Base-by-base conservation (phyloP, 2,329 filamentous ascomycete genomes). In the Sclerotinia minor region DNA sequence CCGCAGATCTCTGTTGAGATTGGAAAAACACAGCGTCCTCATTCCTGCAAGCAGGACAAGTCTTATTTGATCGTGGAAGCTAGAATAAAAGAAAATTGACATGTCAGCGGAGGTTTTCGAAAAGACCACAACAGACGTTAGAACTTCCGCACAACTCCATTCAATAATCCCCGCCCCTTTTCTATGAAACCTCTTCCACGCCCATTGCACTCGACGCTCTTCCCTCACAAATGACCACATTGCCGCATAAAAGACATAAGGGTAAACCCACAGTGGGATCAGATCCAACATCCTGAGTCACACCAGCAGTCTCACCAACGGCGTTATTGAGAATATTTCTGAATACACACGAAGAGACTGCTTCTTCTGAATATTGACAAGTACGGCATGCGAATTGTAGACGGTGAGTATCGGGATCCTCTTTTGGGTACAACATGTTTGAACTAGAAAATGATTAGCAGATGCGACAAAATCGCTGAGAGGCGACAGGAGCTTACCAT, bases 21-120 rank as follows among this genome's bases (percentile, higher is more conserved):
- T 99, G 95, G 83, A 99, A 99, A 82, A 97, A 99, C 69, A 99
- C 96, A 57, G 94, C 93, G 81, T 98, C 94, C 74, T 88, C 87
- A 79, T 95, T 91, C 73, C 86, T 85, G 83, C 96, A 99, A 74
- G 84, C 85, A 64, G 93, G 92, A 81, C 95, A 99, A 69, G 85
- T 85, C 81, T 91, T 92, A 78, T 92, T 92, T 75, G 92, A 89
- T 76, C 94, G 90, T 72, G 95, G 95, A 79, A 98, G 91, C 94
- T 97, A 87, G 77, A 84, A 73, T 75, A 71, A 75, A 74, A 76
- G 76, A 76, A 73, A 75, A 72, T 76, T 76, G 75, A 73, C 73
- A 78, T 68, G 77, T 80, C 74, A 81, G 80, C 77, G 78, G 73
- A 72, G 69, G 69, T 64, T 66, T 68, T 29, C 17, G 19, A 52